Percentiles rank a stretch among this genome's conserved stretches.
These are phyloP conservation scores for Tremellales sp. DNA, from an alignment of 1,284 basidiomycete genomes.

Conservation along the genomic window DNA sequence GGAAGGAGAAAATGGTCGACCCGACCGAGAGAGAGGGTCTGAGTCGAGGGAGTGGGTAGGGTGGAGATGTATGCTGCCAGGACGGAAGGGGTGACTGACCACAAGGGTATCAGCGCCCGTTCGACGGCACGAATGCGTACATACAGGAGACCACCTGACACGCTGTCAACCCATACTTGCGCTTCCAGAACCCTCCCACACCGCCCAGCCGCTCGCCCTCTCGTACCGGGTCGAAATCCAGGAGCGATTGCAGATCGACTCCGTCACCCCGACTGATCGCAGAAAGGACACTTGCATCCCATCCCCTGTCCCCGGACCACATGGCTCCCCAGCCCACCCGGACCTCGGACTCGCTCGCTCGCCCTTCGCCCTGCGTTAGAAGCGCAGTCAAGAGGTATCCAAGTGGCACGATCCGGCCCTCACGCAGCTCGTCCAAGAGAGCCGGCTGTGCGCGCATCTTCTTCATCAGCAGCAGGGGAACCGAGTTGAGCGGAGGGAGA, in stretches of 20 bases:
- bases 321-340: constrained; percentile 1
- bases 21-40: not conserved
- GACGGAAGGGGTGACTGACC: not conserved
- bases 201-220: too few relatives aligned
- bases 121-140: too few relatives aligned
- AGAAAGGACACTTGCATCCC: not conserved
- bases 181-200: too few relatives aligned
- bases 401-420: not conserved
- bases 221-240: too few relatives aligned
- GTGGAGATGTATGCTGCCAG: not conserved
- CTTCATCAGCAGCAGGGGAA: not conserved
- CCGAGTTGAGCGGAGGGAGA: not conserved
- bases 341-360: not conserved
- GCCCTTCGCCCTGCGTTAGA: not conserved
- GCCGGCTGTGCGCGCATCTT: not conserved
- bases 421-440: not conserved
- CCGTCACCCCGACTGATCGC: not conserved
- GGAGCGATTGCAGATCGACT: too few relatives aligned
- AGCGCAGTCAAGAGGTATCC: not conserved
- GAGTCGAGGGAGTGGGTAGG: not conserved
- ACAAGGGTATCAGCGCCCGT: too few relatives aligned
- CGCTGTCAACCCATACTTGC: too few relatives aligned
- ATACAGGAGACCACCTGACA: too few relatives aligned
- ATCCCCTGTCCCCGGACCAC: not conserved
- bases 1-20: not conserved